Percentiles rank a stretch among this genome's conserved stretches.
phyloP scores from a whole-genome alignment of 78 protist species.

The Dictyostelium capitatum region DNA sequence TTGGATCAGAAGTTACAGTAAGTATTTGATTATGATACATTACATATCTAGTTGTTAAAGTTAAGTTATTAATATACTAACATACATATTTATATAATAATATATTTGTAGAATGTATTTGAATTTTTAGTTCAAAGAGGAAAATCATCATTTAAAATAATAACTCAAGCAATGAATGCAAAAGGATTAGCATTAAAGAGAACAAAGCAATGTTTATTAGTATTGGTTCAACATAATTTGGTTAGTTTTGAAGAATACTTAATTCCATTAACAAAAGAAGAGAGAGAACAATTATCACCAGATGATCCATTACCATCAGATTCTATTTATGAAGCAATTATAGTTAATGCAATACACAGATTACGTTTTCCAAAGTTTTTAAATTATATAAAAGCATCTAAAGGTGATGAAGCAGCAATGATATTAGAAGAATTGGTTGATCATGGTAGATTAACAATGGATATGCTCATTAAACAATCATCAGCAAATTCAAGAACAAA shows the following conservation, averaged over 20 bases:
- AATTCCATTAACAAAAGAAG: neutral
- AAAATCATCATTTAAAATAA: conserved; percentile 37
- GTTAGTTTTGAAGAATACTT: conserved; percentile 43
- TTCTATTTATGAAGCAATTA: conserved; percentile 30
- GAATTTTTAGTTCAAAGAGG: conserved; percentile 55
- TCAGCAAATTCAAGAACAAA: neutral
- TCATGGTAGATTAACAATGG: conserved; percentile 76
- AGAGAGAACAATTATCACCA: neutral
- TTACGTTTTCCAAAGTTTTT: conserved; percentile 69
- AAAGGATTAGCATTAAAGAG: conserved; percentile 19
- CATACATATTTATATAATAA: neutral
- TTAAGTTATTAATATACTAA: too few relatives aligned
- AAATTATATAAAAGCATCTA: conserved; percentile 14
- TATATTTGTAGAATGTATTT: conserved; percentile 47
- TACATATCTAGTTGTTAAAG: too few relatives aligned
- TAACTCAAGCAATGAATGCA: neutral
- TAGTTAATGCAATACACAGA: conserved; percentile 61
- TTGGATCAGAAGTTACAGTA: conserved; percentile 75
- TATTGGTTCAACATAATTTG: conserved; percentile 74
- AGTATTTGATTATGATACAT: too few relatives aligned
- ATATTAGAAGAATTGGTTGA: conserved; percentile 59
- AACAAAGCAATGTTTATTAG: conserved; percentile 20
- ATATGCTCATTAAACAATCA: conserved; percentile 23
- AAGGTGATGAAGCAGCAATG: conserved; percentile 46
- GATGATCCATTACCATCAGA: conserved; percentile 33